These are phyloP conservation scores for Hawksworthiomyces lignivorus DNA, from an alignment of 2,329 filamentous ascomycete genomes.

Conservation along the genomic window DNA sequence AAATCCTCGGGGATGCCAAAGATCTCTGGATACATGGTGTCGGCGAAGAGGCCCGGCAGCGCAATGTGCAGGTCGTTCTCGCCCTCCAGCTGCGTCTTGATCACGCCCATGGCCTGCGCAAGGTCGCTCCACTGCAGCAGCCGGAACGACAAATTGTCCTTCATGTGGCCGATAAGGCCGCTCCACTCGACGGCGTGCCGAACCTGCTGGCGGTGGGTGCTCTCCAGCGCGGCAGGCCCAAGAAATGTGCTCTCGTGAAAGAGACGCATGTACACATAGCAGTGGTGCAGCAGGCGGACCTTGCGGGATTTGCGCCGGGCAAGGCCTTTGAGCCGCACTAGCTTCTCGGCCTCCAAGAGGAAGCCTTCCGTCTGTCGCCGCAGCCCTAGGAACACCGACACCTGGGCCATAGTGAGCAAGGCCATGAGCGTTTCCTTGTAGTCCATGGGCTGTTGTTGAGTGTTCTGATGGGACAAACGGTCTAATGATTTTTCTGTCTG, in stretches of 20 bases:
- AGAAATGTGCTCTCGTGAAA: slow-evolving; percentile 31
- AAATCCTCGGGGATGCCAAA: slow-evolving; percentile 31
- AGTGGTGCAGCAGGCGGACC: slow-evolving; percentile 33
- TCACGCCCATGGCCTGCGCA: slow-evolving; percentile 22
- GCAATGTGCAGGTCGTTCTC: slow-evolving; percentile 33
- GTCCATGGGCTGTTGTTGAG: slow-evolving; percentile 16
- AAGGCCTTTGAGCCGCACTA: slow-evolving; percentile 29
- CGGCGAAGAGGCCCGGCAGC: slow-evolving; percentile 26
- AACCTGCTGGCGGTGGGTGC: slow-evolving; percentile 14
- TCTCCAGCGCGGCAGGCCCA: slow-evolving; percentile 7
- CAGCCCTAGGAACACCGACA: slow-evolving; percentile 26
- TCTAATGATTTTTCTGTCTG: no score
- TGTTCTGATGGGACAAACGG: no score
- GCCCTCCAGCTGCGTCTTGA: slow-evolving; percentile 27
- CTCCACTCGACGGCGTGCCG: slow-evolving; percentile 16
- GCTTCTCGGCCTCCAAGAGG: slow-evolving; percentile 31
- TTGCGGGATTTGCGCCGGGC: slow-evolving; percentile 31
- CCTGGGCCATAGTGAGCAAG: slow-evolving; percentile 30
- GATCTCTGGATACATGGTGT: slow-evolving; percentile 32
- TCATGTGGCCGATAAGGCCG: slow-evolving; percentile 10
- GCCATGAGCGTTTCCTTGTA: slow-evolving; percentile 35
- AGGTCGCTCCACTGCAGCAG: slow-evolving; percentile 23
- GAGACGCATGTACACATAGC: slow-evolving; percentile 31
- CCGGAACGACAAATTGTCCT: slow-evolving; percentile 26
- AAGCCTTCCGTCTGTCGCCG: slow-evolving; percentile 28